Evolutionary conservation across 192 early-diverging fungal genomes (phyloP).

Genomic region (Dissophora globulifera): DNA sequence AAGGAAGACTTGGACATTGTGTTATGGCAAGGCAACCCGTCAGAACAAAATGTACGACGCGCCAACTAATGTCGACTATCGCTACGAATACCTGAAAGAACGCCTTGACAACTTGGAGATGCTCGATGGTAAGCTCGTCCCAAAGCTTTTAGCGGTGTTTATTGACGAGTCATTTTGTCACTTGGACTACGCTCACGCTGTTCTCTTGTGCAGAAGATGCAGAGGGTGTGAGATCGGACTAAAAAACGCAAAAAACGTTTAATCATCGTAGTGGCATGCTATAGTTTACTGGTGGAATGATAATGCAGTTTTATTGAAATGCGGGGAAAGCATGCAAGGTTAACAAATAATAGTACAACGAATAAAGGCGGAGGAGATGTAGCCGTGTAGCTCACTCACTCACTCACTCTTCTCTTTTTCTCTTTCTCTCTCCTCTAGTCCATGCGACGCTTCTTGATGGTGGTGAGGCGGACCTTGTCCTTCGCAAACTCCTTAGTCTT

Average conservation of each 20-base stretch:
- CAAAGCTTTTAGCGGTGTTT: neutral
- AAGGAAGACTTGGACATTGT: neutral
- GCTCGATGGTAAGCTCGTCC: neutral
- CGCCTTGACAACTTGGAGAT: neutral
- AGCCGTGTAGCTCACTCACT: too few relatives aligned
- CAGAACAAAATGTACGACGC: slow-evolving; percentile 12
- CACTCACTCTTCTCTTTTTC: too few relatives aligned
- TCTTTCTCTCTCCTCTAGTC: too few relatives aligned
- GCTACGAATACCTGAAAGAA: neutral
- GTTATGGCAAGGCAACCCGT: slow-evolving; percentile 5
- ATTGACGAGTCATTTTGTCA: slow-evolving; percentile 16
- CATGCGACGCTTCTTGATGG: slow-evolving; percentile 54
- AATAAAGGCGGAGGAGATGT: too few relatives aligned
- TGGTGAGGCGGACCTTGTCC: slow-evolving; percentile 62
- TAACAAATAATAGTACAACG: too few relatives aligned
- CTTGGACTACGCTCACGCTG: slow-evolving; percentile 7
- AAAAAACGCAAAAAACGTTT: too few relatives aligned
- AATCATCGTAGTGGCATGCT: too few relatives aligned
- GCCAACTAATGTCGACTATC: neutral
- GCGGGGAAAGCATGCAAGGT: too few relatives aligned
- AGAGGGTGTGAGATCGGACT: too few relatives aligned
- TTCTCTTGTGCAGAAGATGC: too few relatives aligned
- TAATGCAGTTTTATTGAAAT: too few relatives aligned
- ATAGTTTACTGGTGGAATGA: too few relatives aligned
- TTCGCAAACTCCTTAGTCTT: slow-evolving; percentile 72